Base-by-base conservation (phyloP, 2,329 filamentous ascomycete genomes). In the Monilinia fructicola region DNA sequence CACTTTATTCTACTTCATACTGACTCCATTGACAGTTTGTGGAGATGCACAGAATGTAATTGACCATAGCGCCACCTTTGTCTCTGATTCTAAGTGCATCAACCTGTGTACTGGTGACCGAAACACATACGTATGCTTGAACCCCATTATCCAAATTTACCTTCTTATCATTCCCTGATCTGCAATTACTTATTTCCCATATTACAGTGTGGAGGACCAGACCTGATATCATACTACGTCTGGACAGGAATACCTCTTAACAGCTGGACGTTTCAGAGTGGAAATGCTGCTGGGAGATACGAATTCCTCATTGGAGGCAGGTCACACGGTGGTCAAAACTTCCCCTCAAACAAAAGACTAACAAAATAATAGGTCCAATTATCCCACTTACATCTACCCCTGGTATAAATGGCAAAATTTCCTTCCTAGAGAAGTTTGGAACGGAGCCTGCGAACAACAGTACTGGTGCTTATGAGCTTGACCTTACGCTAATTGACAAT, bases 381-480 rank as follows among this genome's bases (percentile, higher is more conserved):
- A 82, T 88, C 31, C 85, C 87, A 26, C 79, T 89, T 62, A 84
- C 89, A 72, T 84, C 84, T 0, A 83, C 83, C 66, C 81, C 84
- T 68, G 80, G 81, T 40, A 79, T 86, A 68, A 87, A 82, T 55
- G 85, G 85, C 62, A 88, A 88, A 74, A 81, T 87, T 50, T 83
- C 82, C 3, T 86, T 88, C 74, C 75, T 87, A 18, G 85, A 88
- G 76, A 88, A 88, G 23, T 67, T 67, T 26, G 85, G 85, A 21
- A 89, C 86, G 7, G 84, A 83, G 3, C 78, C 80, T 2, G 78
- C 80, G 5, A 78, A 81, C 9, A 88, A 87, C 75, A 84, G 83
- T 3, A 89, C 87, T 0, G 88, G 87, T 46, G 84, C 86, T 9
- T 90, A 89, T 72, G 87, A 90, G 71, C 80, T 89, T 28, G 87